Conservation (phyloP, 257 asterid species). For the Nicotiana tabacum region DNA sequence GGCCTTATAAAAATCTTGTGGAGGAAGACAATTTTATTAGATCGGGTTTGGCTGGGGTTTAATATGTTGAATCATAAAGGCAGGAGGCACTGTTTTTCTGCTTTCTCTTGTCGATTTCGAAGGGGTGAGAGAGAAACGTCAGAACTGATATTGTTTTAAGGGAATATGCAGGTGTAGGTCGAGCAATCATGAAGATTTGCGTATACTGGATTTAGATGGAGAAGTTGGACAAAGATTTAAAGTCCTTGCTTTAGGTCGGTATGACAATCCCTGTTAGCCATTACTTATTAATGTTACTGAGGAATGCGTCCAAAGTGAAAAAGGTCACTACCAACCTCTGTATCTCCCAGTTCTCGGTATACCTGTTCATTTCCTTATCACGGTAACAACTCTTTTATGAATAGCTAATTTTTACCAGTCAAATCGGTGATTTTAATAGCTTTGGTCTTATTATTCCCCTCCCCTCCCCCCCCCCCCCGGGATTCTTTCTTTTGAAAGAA, state of each 20-base stretch:
- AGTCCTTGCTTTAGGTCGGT: not conserved
- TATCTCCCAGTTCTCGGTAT: not conserved
- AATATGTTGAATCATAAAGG: not conserved
- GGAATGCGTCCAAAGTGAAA: not conserved
- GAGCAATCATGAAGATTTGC: not conserved
- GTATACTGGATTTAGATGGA: not conserved
- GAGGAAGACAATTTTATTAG: not conserved
- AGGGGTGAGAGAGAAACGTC: not conserved
- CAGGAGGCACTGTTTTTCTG: not conserved
- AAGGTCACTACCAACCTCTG: not conserved
- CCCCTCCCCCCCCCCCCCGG: not conserved
- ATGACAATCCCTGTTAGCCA: not conserved
- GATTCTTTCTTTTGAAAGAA: not conserved
- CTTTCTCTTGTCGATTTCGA: not conserved
- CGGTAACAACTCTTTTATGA: not conserved
- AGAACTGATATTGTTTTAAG: not conserved
- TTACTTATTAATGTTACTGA: not conserved
- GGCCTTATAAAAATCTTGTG: not conserved
- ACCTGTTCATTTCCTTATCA: not conserved
- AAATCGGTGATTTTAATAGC: not conserved
- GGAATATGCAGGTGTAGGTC: constrained; percentile 10
- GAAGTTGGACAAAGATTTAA: not conserved
- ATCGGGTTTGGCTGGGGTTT: not conserved
- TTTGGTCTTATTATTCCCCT: not conserved
- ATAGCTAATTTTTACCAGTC: not conserved